Conservation (phyloP, 2,329 filamentous ascomycete genomes). For the Apiospora rasikravindrae region DNA sequence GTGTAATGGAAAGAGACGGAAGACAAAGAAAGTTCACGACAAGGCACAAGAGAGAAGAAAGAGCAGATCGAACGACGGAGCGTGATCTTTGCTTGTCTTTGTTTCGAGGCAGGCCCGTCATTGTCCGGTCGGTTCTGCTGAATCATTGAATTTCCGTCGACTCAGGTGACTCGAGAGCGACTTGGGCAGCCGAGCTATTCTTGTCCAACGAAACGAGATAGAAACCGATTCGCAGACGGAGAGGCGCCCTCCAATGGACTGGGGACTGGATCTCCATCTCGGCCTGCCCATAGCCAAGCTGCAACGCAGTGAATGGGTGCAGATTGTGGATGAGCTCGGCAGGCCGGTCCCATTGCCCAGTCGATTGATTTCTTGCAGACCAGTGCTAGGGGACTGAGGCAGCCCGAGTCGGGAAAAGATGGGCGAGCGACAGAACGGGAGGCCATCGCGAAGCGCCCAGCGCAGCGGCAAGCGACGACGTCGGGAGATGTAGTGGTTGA, state of each 20-base stretch:
- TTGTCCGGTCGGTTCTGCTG: not conserved
- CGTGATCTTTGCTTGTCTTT: constrained; percentile 16
- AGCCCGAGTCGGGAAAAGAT: constrained; percentile 1
- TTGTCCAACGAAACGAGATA: constrained; percentile 1
- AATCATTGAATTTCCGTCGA: not conserved
- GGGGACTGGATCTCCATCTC: not conserved
- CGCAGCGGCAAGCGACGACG: constrained; percentile 8
- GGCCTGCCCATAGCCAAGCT: not conserved
- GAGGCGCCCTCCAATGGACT: constrained; percentile 4
- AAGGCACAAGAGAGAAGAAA: constrained; percentile 11
- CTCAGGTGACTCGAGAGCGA: constrained; percentile 19
- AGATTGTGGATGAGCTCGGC: constrained; percentile 5
- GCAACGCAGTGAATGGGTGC: not conserved
- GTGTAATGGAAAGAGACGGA: not conserved
- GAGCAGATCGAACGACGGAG: not conserved
- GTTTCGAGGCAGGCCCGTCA: constrained; percentile 16
- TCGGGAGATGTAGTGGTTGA: constrained; percentile 19
- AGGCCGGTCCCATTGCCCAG: not conserved
- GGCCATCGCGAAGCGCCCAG: constrained; percentile 18
- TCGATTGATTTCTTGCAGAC: constrained; percentile 3
- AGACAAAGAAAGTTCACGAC: not conserved
- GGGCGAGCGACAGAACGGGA: constrained; percentile 13
- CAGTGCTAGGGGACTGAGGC: constrained; percentile 15
- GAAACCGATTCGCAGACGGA: not conserved
- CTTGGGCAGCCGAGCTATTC: not conserved